These are phyloP conservation scores for Cubamyces sp. DNA, from an alignment of 768 basidiomycete genomes.

Conservation along the genomic window DNA sequence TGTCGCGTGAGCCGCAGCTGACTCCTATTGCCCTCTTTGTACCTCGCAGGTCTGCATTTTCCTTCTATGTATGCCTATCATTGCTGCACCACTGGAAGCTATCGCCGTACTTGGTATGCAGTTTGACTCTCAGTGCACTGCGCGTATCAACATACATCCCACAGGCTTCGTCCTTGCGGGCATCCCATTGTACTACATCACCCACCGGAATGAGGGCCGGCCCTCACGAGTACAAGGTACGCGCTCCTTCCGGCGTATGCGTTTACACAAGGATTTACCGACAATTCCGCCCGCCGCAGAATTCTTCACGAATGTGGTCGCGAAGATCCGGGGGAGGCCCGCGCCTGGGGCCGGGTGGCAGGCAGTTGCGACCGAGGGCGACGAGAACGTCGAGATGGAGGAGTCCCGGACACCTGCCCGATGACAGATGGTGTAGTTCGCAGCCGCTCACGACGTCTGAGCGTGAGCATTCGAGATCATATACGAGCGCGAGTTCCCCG, in stretches of 20 bases:
- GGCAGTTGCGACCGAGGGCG: constrained; percentile 71
- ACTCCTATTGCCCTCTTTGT: constrained; percentile 9
- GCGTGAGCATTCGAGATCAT: too few relatives aligned
- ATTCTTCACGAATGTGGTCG: constrained; percentile 45
- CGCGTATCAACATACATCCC: background rate
- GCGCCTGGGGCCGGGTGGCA: constrained; percentile 70
- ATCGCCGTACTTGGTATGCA: constrained; percentile 80
- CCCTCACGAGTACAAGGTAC: constrained; percentile 19
- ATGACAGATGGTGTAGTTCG: constrained; percentile 4
- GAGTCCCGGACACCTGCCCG: constrained; percentile 34
- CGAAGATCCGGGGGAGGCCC: constrained; percentile 55
- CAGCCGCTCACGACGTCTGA: too few relatives aligned
- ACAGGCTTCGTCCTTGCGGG: constrained; percentile 79
- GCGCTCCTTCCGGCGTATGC: background rate
- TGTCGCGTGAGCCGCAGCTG: background rate
- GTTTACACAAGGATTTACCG: background rate
- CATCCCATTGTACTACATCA: constrained; percentile 82
- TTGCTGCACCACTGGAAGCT: constrained; percentile 90
- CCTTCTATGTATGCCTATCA: constrained; percentile 90
- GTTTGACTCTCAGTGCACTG: constrained; percentile 8
- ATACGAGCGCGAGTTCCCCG: too few relatives aligned
- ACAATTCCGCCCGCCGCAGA: constrained; percentile 37
- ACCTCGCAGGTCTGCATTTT: constrained; percentile 76
- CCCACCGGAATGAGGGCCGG: constrained; percentile 54
- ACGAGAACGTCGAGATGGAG: constrained; percentile 72